Base-by-base conservation (phyloP, 345 rosid species). In the Pistacia integerrima region DNA sequence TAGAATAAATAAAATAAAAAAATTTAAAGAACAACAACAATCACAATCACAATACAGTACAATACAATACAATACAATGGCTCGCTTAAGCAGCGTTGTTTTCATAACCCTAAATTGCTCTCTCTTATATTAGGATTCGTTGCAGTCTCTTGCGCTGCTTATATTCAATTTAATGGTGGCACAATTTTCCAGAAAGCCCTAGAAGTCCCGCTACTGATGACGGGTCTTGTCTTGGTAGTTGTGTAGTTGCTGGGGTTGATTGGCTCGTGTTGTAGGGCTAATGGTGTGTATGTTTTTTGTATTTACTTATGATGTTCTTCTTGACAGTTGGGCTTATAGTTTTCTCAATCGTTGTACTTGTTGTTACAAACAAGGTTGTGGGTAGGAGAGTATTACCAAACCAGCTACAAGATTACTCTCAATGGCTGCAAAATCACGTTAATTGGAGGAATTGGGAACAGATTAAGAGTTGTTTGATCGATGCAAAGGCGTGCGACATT, bases 381-480 rank as follows among this genome's bases (percentile, higher is more conserved):
- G 84, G 81, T 3, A 33, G 51, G 77, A 80, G 61, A 1, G 25
- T 76, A 18, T 66, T 86, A 0, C 73, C 73, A 9, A 14, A 55
- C 33, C 80, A 82, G 33, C 77, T 85, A 3, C 81, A 79, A n/a
- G 88, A 78, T 67, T 79, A 79, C 55, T 46, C 55, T 11, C 4
- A 8, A 57, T 82, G 85, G 85, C n/a, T 85, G 74, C 78, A 59
- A 44, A 80, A 80, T 18, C 74, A 67, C 17, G 73, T n/a, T 0
- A 30, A 68, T 57, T 77, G 74, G 17, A 73, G 71, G 63, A 76
- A 74, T 9, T 85, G 85, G 88, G 49, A 38, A 14, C 35, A 51
- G 33, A 82, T 82, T 20, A 77, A 10, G 80, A 71, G 82, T 41
- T 84, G 85, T 60, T 62, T 82, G 80, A 33, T 71, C 1, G 82